These are phyloP conservation scores for Epichloe bromicola DNA, from an alignment of 2,329 filamentous ascomycete genomes.

Conservation along the genomic window DNA sequence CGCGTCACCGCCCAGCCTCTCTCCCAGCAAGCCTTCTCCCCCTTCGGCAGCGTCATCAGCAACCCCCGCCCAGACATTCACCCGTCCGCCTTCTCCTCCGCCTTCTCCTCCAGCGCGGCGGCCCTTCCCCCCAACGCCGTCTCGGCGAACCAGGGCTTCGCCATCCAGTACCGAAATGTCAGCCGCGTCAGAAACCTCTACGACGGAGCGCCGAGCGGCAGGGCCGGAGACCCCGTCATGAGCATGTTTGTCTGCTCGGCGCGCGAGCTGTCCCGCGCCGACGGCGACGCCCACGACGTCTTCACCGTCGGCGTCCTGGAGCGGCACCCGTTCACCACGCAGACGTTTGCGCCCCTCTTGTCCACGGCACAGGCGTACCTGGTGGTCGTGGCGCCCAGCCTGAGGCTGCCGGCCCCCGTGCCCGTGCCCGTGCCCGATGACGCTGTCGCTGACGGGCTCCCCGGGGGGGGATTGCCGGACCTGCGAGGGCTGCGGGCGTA, in stretches of 20 bases:
- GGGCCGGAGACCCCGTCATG: constrained; percentile 44
- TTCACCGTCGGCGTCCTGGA: constrained; percentile 66
- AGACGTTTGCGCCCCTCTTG: constrained; percentile 76
- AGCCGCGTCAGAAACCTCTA: constrained; percentile 65
- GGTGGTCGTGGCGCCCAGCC: constrained; percentile 75
- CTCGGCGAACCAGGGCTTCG: constrained; percentile 72
- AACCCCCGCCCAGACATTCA: constrained; percentile 52
- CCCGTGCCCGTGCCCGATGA: constrained; percentile 14
- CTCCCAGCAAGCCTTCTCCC: constrained; percentile 55
- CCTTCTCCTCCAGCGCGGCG: constrained; percentile 24
- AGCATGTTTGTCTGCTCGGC: constrained; percentile 76
- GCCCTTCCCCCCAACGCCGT: constrained; percentile 35
- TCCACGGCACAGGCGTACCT: constrained; percentile 49
- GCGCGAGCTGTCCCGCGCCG: constrained; percentile 13
- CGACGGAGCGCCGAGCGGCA: constrained; percentile 44
- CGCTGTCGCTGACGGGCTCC: constrained; percentile 23
- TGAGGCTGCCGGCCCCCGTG: constrained; percentile 26
- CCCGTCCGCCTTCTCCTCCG: constrained; percentile 31
- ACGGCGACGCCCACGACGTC: not conserved
- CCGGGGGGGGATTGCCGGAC: constrained; percentile 54
- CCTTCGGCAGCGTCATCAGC: constrained; percentile 72
- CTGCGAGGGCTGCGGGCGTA: constrained; percentile 60
- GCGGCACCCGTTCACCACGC: constrained; percentile 84
- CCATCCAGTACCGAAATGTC: constrained; percentile 74
- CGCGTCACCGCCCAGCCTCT: constrained; percentile 50